phyloP scores from a whole-genome alignment of 2,329 filamentous ascomycete species.

The Knoxdaviesia capensis region DNA sequence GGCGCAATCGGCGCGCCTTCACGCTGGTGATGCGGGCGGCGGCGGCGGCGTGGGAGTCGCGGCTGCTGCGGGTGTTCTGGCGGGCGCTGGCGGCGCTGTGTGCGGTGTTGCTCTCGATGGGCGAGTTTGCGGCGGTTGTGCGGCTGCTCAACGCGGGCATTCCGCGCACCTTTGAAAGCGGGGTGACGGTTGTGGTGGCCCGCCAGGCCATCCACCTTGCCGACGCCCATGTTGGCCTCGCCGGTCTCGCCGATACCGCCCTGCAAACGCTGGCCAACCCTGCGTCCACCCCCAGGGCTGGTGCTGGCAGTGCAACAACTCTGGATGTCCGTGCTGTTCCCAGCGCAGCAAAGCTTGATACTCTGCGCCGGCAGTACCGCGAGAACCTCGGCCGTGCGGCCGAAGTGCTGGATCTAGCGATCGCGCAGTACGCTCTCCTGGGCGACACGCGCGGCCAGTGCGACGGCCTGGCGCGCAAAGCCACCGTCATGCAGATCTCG shows the following conservation, averaged over 20 bases:
- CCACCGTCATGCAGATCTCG: conserved; percentile 49
- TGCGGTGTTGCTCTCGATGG: conserved; percentile 46
- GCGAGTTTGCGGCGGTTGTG: conserved; percentile 48
- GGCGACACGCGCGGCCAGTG: conserved; percentile 49
- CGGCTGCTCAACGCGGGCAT: conserved; percentile 48
- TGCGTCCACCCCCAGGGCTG: background rate
- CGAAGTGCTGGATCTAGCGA: conserved; percentile 40
- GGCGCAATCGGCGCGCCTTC: conserved; percentile 54
- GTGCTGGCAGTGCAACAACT: background rate
- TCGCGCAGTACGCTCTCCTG: conserved; percentile 42
- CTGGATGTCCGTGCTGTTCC: background rate
- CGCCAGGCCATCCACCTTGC: conserved; percentile 49
- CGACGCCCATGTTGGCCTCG: conserved; percentile 62
- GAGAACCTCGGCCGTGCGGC: conserved; percentile 38
- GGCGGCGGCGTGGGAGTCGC: conserved; percentile 48
- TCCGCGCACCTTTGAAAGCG: conserved; percentile 57
- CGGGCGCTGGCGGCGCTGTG: conserved; percentile 47
- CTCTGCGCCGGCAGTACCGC: background rate
- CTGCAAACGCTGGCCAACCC: conserved; percentile 21
- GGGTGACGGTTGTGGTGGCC: conserved; percentile 40
- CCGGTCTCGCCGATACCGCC: conserved; percentile 27
- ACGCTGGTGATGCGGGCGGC: conserved; percentile 58
- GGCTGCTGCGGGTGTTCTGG: conserved; percentile 52
- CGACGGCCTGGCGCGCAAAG: conserved; percentile 67
- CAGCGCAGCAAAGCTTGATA: background rate